Evolutionary conservation across 202 grass and related monocot genomes (phyloP), one percentile per base, ranked within the genome.

Genomic region (Bolboschoenoplectus hybrid): DNA sequence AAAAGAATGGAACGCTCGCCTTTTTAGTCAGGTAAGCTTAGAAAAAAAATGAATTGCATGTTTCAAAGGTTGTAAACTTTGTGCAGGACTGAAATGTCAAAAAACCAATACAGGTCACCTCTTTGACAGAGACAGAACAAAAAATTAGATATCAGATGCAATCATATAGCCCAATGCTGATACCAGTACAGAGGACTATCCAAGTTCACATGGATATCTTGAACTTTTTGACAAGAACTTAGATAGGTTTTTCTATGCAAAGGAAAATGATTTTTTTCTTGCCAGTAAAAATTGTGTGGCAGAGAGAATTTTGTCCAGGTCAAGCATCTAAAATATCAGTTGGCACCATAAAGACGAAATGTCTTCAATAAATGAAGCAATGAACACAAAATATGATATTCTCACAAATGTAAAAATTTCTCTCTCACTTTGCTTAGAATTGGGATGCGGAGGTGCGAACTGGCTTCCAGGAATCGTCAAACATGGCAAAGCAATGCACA

Each of bases 401-500:
- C 3, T 51, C 20, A 70, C 6, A 41, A 35, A 12, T 35, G 12
- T 74, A 5, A 35, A n/a, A 52, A 1, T 52, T 52, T 46, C 7
- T 47, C 17, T 73, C 7, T 73, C 0, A 1, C n/a, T 20, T 58
- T 79, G 14, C 14, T 80, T 83, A 92, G 87, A 36, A 97, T 84
- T 93, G 94, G 91, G 47, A 8, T 38, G 9, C 1, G 3, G 89
- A 86, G 51, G 6, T 0, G 17, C 52, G 44, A 1, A 78, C n/a
- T 8, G 91, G 87, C 4, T 93, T 90, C 87, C 64, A 62, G 82
- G 38, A 85, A 70, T 91, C 67, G 45, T 72, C 95, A 43, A 89
- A 92, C 83, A 65, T 93, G 0, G 89, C 89, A 3, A 34, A 71
- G 13, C 95, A 97, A 74, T 97, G 95, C 79, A 47, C 11, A 0